These are phyloP conservation scores for Pseudogymnoascus sp. DNA, from an alignment of 2,329 filamentous ascomycete genomes.

Conservation along the genomic window DNA sequence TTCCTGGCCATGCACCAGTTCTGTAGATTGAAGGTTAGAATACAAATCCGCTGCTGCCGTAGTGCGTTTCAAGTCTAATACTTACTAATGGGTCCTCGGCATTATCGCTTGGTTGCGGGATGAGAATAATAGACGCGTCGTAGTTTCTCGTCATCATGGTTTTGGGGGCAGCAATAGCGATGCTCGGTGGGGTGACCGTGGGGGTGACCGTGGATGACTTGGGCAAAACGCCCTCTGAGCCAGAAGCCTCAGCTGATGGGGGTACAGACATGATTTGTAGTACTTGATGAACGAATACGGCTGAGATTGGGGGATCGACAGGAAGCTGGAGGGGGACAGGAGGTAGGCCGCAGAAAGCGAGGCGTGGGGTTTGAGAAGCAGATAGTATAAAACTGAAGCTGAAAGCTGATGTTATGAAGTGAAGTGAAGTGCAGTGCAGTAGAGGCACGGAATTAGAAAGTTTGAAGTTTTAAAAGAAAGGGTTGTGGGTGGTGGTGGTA, in stretches of 20 bases:
- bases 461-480: not conserved
- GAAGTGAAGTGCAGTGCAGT: not conserved
- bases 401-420: not conserved
- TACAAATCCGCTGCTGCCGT: not conserved
- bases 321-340: not conserved
- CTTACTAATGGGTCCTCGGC: constrained; percentile 31
- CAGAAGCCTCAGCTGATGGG: constrained; percentile 1
- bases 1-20: constrained; percentile 31
- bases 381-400: not conserved
- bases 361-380: not conserved
- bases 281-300: constrained; percentile 10
- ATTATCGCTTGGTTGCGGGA: constrained; percentile 31
- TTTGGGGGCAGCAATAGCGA: not conserved
- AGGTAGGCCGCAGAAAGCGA: not conserved
- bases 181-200: not conserved
- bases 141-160: not conserved
- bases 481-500: not conserved
- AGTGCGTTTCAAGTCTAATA: not conserved
- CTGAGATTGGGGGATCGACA: not conserved
- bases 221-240: not conserved
- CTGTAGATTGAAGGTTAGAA: constrained; percentile 18
- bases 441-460: not conserved
- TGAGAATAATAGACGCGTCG: constrained; percentile 27
- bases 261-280: constrained; percentile 13
- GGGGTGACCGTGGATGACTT: not conserved